phyloP scores from a whole-genome alignment of 2,329 filamentous ascomycete species.

The Niveomyces coronatus region DNA sequence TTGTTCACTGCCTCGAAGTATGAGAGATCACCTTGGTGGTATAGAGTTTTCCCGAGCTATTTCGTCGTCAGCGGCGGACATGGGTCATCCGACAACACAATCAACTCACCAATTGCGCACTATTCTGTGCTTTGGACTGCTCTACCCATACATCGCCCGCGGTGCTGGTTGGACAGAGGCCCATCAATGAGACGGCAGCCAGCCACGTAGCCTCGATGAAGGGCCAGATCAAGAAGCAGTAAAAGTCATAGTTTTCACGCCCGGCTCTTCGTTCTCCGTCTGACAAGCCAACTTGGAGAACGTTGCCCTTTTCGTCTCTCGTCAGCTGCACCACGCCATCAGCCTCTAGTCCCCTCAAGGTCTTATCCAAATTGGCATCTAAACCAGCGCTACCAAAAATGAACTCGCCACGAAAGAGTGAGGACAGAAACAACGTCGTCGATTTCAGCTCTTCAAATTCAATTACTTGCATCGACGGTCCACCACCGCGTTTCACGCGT shows the following conservation, averaged over 20 bases:
- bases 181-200: slow-evolving; percentile 77
- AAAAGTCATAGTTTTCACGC: slow-evolving; percentile 94
- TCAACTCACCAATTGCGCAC: slow-evolving; percentile 60
- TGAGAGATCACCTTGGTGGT: slow-evolving; percentile 91
- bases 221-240: slow-evolving; percentile 97
- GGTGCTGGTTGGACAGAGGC: slow-evolving; percentile 55
- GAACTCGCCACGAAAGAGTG: slow-evolving; percentile 91
- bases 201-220: slow-evolving; percentile 95
- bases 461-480: slow-evolving; percentile 69
- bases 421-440: slow-evolving; percentile 83
- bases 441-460: slow-evolving; percentile 60
- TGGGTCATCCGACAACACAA: neutral
- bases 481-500: slow-evolving; percentile 82
- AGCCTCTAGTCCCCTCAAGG: slow-evolving; percentile 63
- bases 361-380: slow-evolving; percentile 68
- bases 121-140: slow-evolving; percentile 65
- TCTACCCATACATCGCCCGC: slow-evolving; percentile 70
- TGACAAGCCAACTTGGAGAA: slow-evolving; percentile 63
- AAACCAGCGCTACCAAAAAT: slow-evolving; percentile 89
- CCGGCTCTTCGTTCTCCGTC: slow-evolving; percentile 66
- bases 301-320: slow-evolving; percentile 41
- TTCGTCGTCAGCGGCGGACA: neutral
- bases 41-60: slow-evolving; percentile 87
- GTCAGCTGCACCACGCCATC: slow-evolving; percentile 68
- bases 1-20: slow-evolving; percentile 99